Conservation (phyloP, 1,284 basidiomycete species). For the Rhodotorula sp. region DNA sequence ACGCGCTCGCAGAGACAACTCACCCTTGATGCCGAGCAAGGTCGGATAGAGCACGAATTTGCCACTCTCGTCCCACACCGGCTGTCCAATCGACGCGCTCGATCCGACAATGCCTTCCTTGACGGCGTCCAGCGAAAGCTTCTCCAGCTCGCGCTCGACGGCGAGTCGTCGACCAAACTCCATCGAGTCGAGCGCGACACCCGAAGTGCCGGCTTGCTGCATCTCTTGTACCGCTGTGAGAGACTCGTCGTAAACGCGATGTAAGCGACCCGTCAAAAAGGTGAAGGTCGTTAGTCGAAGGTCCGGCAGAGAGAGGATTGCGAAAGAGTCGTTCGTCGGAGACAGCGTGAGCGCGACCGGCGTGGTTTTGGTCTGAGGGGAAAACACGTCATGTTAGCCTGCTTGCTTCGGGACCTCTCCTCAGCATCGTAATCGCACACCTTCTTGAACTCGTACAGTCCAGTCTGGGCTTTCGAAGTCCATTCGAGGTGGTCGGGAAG, state of each 20-base stretch:
- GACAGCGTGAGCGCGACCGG: constrained; percentile 90
- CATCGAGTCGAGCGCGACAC: constrained; percentile 95
- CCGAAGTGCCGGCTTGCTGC: constrained; percentile 58
- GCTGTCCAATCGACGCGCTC: constrained; percentile 68
- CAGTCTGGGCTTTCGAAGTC: constrained; percentile 86
- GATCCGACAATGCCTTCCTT: constrained; percentile 48
- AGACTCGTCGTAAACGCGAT: constrained; percentile 92
- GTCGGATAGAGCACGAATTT: constrained; percentile 92
- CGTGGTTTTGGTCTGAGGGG: constrained; percentile 73
- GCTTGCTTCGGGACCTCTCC: background rate
- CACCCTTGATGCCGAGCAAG: constrained; percentile 91
- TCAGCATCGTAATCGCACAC: constrained; percentile 50
- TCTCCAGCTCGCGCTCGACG: constrained; percentile 84
- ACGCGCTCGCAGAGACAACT: constrained; percentile 34
- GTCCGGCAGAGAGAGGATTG: constrained; percentile 86
- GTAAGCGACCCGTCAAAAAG: constrained; percentile 84
- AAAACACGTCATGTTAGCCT: background rate
- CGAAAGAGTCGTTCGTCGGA: constrained; percentile 81
- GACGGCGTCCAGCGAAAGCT: constrained; percentile 60
- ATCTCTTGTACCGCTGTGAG: constrained; percentile 89
- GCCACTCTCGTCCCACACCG: constrained; percentile 95
- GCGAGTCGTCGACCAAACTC: constrained; percentile 97
- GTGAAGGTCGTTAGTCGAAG: constrained; percentile 92
- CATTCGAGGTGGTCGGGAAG: constrained; percentile 80
- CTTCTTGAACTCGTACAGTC: constrained; percentile 98